A percentile compares a stretch with the other conserved stretches of the same genome.
Evolutionary conservation across 106 monocot species (phyloP).

Genomic region (Phalaenopsis equestris): DNA sequence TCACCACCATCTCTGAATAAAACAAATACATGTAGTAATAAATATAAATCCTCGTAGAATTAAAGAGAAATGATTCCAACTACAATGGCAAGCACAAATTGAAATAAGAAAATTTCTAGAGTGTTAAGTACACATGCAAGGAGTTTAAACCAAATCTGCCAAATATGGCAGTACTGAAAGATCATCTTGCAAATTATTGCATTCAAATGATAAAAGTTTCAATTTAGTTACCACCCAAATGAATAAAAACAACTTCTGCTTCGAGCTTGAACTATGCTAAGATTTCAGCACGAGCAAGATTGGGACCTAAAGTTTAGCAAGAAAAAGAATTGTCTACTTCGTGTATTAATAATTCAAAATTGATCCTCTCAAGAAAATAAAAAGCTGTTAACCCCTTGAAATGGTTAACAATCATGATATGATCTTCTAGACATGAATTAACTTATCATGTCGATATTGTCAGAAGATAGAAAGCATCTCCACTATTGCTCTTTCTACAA

Average conservation of each 20-base stretch:
- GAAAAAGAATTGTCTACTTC: background rate
- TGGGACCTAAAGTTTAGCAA: background rate
- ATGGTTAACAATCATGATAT: no score
- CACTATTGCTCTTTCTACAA: no score
- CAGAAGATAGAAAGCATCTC: no score
- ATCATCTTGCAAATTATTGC: background rate
- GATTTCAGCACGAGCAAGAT: background rate
- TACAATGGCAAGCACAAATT: background rate
- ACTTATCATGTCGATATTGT: no score
- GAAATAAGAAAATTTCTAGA: background rate
- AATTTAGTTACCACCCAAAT: background rate
- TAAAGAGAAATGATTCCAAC: background rate
- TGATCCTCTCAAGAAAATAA: background rate
- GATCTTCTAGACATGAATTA: no score
- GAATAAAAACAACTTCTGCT: background rate
- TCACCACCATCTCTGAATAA: constrained; percentile 8
- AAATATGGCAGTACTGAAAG: background rate
- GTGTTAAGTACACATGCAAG: background rate
- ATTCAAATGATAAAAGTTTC: background rate
- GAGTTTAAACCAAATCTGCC: background rate
- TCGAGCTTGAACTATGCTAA: background rate
- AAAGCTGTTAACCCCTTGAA: background rate
- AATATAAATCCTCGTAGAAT: background rate
- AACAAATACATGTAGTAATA: background rate
- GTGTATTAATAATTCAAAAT: background rate